Conservation (phyloP, 2,329 filamentous ascomycete species). For the Phyllosticta paracitricarpa region DNA sequence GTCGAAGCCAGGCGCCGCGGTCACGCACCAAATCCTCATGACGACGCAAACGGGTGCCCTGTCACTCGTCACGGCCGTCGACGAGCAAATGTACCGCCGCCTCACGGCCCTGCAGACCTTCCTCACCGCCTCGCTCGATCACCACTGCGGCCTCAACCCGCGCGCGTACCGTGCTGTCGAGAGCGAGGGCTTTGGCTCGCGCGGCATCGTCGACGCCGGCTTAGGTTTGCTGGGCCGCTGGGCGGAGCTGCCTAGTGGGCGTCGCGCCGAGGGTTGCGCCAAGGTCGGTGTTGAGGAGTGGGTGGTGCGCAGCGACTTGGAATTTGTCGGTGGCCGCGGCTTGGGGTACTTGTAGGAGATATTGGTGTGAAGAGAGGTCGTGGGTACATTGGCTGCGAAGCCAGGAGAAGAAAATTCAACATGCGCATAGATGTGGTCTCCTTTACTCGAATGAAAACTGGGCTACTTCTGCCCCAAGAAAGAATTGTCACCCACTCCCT, state of each 20-base stretch:
- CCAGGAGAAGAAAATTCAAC: not conserved
- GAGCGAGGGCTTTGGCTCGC: slow-evolving; percentile 38
- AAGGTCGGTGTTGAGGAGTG: slow-evolving; percentile 60
- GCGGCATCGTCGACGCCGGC: slow-evolving; percentile 64
- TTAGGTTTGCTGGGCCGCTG: slow-evolving; percentile 58
- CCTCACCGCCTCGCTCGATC: slow-evolving; percentile 64
- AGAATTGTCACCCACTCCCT: too few relatives aligned
- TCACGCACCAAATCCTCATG: slow-evolving; percentile 50
- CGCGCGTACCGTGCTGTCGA: slow-evolving; percentile 59
- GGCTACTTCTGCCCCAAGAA: too few relatives aligned
- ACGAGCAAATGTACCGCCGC: slow-evolving; percentile 73
- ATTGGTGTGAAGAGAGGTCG: not conserved
- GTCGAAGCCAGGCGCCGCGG: slow-evolving; percentile 18
- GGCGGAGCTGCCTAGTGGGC: slow-evolving; percentile 63
- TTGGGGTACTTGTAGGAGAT: slow-evolving; percentile 38
- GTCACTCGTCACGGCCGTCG: slow-evolving; percentile 64
- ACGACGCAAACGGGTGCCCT: slow-evolving; percentile 68
- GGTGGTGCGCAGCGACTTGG: slow-evolving; percentile 61
- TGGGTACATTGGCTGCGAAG: not conserved
- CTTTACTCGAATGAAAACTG: too few relatives aligned
- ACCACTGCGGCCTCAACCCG: slow-evolving; percentile 73
- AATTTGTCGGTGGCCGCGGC: slow-evolving; percentile 54
- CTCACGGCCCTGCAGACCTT: slow-evolving; percentile 74
- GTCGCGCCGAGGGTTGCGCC: slow-evolving; percentile 61
- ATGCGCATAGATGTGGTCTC: too few relatives aligned